phyloP scores from a whole-genome alignment of 495 filamentous ascomycete genomes.

The Lophiotrema nucula region DNA sequence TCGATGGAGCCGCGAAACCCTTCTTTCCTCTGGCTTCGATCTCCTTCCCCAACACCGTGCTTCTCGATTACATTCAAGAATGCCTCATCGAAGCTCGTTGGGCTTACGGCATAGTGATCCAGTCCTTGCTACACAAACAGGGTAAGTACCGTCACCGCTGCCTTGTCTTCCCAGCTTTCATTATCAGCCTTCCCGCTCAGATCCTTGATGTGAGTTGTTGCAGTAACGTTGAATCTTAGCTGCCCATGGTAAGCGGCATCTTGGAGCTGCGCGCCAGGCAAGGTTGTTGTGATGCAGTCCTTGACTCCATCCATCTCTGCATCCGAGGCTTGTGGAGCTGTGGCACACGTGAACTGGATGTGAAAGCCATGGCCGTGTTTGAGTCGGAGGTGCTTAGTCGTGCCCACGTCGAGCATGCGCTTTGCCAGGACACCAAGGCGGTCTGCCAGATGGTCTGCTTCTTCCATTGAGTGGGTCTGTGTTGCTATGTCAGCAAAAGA shows the following conservation, averaged over 20 bases:
- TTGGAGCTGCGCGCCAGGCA: slow-evolving; percentile 63
- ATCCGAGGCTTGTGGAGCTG: slow-evolving; percentile 65
- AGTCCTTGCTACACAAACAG: slow-evolving; percentile 69
- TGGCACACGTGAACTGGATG: slow-evolving; percentile 31
- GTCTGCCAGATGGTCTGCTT: slow-evolving; percentile 70
- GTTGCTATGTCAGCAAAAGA: slow-evolving; percentile 1
- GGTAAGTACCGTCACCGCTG: slow-evolving; percentile 50
- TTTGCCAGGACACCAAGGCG: slow-evolving; percentile 70
- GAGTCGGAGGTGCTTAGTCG: slow-evolving; percentile 56
- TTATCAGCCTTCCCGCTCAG: not conserved
- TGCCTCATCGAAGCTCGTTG: slow-evolving; percentile 83
- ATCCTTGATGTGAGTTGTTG: slow-evolving; percentile 20
- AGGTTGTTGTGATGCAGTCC: slow-evolving; percentile 56
- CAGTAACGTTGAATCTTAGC: slow-evolving; percentile 70
- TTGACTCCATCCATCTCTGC: slow-evolving; percentile 64
- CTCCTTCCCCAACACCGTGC: slow-evolving; percentile 77
- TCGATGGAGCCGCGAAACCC: no score
- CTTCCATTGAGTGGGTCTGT: slow-evolving; percentile 73
- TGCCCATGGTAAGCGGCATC: slow-evolving; percentile 78
- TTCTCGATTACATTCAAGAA: slow-evolving; percentile 77
- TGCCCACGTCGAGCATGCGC: slow-evolving; percentile 68
- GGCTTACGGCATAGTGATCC: slow-evolving; percentile 76
- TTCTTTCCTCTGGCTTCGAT: no score
- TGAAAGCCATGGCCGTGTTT: slow-evolving; percentile 57
- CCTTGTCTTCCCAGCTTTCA: slow-evolving; percentile 23